Conservation (phyloP, 352 stramenopile species). For the Globisporangium recalcitrans region DNA sequence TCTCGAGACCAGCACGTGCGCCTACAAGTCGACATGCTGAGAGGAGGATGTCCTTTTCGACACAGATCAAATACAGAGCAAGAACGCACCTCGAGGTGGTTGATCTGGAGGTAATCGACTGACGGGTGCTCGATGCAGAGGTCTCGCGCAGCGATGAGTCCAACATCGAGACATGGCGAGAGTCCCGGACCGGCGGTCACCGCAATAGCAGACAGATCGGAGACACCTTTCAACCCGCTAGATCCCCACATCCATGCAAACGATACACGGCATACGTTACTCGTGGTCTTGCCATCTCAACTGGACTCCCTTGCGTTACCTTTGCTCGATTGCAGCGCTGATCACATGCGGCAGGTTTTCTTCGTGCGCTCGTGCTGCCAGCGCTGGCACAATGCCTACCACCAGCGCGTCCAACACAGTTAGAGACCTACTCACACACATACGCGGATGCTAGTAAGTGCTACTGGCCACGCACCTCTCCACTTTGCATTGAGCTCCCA, state of each 20-base stretch:
- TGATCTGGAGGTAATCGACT: conserved; percentile 94
- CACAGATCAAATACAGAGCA: background rate
- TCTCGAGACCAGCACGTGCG: conserved; percentile 94
- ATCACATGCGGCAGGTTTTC: conserved; percentile 95
- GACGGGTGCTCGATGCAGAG: conserved; percentile 80
- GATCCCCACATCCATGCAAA: background rate
- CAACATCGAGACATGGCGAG: conserved; percentile 96
- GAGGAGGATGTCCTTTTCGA: background rate
- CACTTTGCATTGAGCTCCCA: conserved; percentile 85
- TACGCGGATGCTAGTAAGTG: background rate
- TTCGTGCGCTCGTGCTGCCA: conserved; percentile 92
- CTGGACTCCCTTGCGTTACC: too few relatives aligned
- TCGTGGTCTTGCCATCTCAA: background rate
- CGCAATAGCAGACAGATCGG: conserved; percentile 92
- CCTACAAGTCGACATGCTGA: conserved; percentile 25
- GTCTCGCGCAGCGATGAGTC: conserved; percentile 69
- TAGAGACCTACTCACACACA: background rate
- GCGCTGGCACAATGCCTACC: conserved; percentile 92
- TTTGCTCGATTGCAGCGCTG: conserved; percentile 83
- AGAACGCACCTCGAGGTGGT: conserved; percentile 93
- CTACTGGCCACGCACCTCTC: conserved; percentile 40
- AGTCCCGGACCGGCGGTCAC: conserved; percentile 96
- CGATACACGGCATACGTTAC: too few relatives aligned
- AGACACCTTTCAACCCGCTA: conserved; percentile 57
- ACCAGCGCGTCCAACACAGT: background rate